A percentile compares a stretch with the other conserved stretches of the same genome.
Conservation (phyloP, 176 grass and related monocot genomes). For the Cenchrus purpureus region DNA sequence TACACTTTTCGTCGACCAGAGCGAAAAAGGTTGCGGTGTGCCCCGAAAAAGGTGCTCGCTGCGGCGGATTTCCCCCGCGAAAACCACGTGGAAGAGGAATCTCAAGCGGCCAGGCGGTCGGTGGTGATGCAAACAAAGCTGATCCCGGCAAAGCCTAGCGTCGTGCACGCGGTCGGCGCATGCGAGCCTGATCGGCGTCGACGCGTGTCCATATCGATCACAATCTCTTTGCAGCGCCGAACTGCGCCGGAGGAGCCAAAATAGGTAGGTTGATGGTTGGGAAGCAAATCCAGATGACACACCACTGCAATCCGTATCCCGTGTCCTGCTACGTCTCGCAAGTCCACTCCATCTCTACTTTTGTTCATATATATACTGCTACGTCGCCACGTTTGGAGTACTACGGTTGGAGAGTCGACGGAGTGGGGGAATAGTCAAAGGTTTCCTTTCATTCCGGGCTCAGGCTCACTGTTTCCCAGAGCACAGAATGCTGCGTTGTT, state of each 20-base stretch:
- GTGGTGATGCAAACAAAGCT: conserved; percentile 18
- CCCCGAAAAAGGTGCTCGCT: too few species aligned
- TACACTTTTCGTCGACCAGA: too few species aligned
- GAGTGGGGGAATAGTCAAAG: neutral
- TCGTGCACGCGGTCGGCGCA: neutral
- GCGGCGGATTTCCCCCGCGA: too few species aligned
- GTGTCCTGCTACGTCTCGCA: neutral
- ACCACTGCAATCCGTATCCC: neutral
- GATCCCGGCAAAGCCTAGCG: neutral
- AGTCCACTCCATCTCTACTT: neutral
- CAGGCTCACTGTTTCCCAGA: neutral
- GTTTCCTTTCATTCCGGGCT: neutral
- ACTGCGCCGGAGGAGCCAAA: neutral
- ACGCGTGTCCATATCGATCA: conserved; percentile 23
- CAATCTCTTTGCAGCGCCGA: neutral
- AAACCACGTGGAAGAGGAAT: too few species aligned
- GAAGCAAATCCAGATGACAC: neutral
- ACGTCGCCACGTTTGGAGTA: too few species aligned
- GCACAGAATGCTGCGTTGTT: neutral
- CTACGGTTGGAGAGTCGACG: too few species aligned
- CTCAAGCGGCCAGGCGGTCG: neutral
- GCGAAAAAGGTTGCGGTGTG: too few species aligned
- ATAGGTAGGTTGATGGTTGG: conserved; percentile 43
- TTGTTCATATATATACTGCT: too few species aligned
- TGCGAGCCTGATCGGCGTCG: conserved; percentile 13